A percentile compares a stretch with the other conserved stretches of the same genome.
Conservation (phyloP, 2,329 filamentous ascomycete species). For the Sclerotinia borealis region DNA sequence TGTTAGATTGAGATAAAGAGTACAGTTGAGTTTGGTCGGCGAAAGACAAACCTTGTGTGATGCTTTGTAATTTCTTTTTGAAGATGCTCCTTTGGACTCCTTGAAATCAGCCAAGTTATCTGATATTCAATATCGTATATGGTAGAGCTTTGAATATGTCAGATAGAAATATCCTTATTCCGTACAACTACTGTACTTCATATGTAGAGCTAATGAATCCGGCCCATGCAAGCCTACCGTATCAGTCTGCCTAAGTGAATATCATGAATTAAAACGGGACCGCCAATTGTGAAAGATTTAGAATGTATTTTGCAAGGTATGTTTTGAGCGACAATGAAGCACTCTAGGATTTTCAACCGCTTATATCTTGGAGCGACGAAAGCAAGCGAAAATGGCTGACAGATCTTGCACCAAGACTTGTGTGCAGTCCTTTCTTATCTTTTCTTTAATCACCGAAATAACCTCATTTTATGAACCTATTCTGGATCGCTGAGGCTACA, state of each 20-base stretch:
- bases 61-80: not conserved
- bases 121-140: not conserved
- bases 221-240: not conserved
- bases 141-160: too few relatives aligned
- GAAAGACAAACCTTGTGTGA: not conserved
- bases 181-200: not conserved
- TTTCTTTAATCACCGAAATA: too few relatives aligned
- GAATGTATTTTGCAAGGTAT: not conserved
- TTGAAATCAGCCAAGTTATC: not conserved
- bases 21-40: not conserved
- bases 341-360: too few relatives aligned
- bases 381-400: not conserved
- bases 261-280: not conserved
- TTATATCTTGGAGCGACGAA: not conserved
- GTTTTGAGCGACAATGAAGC: not conserved
- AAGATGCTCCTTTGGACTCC: not conserved
- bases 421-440: not conserved
- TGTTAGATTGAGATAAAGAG: not conserved
- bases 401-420: not conserved
- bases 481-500: not conserved
- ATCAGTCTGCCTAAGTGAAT: not conserved
- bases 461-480: not conserved
- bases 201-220: not conserved
- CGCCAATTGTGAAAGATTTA: not conserved
- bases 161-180: not conserved